Percentiles rank a stretch among this genome's conserved stretches.
Conservation (phyloP, 306 rosid species). For the Benincasa hispida region DNA sequence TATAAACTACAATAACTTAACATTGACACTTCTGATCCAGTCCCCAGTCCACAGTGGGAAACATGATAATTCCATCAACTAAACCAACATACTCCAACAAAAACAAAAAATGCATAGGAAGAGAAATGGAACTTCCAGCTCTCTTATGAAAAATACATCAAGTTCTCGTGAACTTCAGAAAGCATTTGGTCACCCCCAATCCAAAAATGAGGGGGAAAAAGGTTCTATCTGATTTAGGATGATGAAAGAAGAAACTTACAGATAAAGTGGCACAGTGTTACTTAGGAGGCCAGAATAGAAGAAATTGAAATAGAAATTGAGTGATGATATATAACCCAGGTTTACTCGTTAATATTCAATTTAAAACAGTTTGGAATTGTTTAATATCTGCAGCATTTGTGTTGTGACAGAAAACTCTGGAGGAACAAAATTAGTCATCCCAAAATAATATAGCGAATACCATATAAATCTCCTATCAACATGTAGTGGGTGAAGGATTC, state of each 20-base stretch:
- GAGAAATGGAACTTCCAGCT: background rate
- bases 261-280: background rate
- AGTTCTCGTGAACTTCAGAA: background rate
- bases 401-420: background rate
- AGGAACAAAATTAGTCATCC: background rate
- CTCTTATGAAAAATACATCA: background rate
- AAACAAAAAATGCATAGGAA: background rate
- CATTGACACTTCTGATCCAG: background rate
- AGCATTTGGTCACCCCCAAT: background rate
- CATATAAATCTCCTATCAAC: background rate
- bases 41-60: background rate
- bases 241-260: background rate
- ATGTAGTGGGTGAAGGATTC: background rate
- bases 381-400: background rate
- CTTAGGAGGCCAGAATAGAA: background rate
- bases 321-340: background rate
- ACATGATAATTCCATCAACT: background rate
- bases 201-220: too few relatives aligned
- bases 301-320: background rate
- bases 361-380: background rate
- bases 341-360: background rate
- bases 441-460: background rate
- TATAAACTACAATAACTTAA: background rate
- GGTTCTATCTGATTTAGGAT: background rate
- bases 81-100: background rate